phyloP scores from a whole-genome alignment of 192 early-diverging fungal genomes.

The Coemansia sp. region DNA sequence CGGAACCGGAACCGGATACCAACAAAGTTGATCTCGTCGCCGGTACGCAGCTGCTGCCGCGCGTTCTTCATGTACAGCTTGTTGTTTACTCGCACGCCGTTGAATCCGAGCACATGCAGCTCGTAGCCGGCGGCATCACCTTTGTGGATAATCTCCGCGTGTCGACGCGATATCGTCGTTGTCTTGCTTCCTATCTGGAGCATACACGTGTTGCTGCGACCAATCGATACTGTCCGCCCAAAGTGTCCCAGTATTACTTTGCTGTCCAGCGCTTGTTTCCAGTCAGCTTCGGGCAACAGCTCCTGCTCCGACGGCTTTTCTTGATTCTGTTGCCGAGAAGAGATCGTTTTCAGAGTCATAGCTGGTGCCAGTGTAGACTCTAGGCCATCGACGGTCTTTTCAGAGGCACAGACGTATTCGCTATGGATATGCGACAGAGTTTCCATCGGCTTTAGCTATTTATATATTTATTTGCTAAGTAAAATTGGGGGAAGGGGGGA shows the following conservation, averaged over 20 bases:
- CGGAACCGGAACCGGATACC: slow-evolving; percentile 52
- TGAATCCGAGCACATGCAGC: slow-evolving; percentile 42
- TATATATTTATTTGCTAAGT: no score
- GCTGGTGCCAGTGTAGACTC: no score
- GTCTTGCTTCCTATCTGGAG: slow-evolving; percentile 39
- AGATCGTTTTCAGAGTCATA: no score
- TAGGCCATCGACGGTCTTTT: no score
- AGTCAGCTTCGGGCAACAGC: no score
- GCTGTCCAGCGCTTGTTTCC: slow-evolving; percentile 30
- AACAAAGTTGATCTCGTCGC: slow-evolving; percentile 54
- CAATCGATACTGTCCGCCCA: slow-evolving; percentile 36
- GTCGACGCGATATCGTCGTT: slow-evolving; percentile 46
- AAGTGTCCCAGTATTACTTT: slow-evolving; percentile 39
- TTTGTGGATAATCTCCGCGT: slow-evolving; percentile 32
- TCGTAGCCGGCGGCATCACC: slow-evolving; percentile 14
- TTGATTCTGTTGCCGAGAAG: no score
- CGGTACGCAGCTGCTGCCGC: slow-evolving; percentile 18
- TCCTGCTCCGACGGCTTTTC: neutral
- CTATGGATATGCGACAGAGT: no score
- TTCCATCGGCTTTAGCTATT: no score
- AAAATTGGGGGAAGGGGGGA: no score
- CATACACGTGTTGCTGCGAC: slow-evolving; percentile 45
- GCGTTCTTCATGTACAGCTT: slow-evolving; percentile 27
- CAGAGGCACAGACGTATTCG: no score
- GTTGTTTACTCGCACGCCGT: slow-evolving; percentile 54